Evolutionary conservation across 2,329 filamentous ascomycete species (phyloP).

Genomic region (Geosmithia morbida): DNA sequence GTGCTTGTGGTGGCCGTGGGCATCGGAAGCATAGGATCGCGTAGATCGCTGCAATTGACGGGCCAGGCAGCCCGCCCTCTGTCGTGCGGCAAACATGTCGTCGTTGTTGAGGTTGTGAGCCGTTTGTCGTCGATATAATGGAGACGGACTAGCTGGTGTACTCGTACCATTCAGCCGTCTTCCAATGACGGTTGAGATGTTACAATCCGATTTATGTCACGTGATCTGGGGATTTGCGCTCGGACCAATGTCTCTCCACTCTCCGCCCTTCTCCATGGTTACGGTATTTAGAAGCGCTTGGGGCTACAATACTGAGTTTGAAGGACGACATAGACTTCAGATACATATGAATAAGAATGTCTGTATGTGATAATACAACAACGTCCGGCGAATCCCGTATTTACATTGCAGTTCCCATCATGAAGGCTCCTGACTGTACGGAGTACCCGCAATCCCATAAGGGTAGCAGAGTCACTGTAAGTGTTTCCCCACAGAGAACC

Average conservation of each 20-base stretch:
- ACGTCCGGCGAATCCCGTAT: too few species aligned
- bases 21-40: slow-evolving; percentile 39
- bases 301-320: too few species aligned
- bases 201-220: not conserved
- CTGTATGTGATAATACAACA: too few species aligned
- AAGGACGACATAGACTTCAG: too few species aligned
- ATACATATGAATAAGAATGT: too few species aligned
- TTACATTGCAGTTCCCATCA: too few species aligned
- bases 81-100: slow-evolving; percentile 28
- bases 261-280: not conserved
- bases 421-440: too few species aligned
- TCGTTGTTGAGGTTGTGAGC: slow-evolving; percentile 11
- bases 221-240: not conserved
- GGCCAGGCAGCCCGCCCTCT: slow-evolving; percentile 23
- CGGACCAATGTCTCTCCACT: not conserved
- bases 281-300: too few species aligned
- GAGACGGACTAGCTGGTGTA: not conserved
- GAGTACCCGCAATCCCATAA: not conserved
- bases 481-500: not conserved
- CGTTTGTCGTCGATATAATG: slow-evolving; percentile 7
- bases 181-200: not conserved
- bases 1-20: slow-evolving; percentile 31
- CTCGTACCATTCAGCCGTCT: not conserved
- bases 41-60: slow-evolving; percentile 21
- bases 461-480: not conserved